Evolutionary conservation across 768 basidiomycete species (phyloP), one percentile per base, ranked within the genome.

Genomic region (Termitomyces sp.): DNA sequence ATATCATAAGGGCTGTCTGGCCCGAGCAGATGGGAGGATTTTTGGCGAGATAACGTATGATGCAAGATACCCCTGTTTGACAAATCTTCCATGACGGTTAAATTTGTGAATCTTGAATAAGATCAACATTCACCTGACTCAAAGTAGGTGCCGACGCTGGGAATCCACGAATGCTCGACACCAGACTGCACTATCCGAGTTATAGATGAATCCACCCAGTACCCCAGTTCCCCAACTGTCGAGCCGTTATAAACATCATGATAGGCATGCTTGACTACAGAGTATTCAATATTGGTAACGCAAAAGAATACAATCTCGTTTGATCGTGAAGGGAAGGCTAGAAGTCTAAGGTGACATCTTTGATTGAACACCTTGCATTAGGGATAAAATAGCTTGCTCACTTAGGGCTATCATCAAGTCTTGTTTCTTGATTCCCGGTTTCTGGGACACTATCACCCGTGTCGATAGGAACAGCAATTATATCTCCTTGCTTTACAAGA

Each of bases 111-210:
- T 49, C 32, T 53, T 4, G n/a, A 14, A 28, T 9, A 47, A 32
- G 7, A 47, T 10, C 9, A 1, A 30, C 46, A 40, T 7, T 59
- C 68, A 89, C 90, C 74, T 58, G 83, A 67, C 33, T 77, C 75
- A 28, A 81, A 65, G 67, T 83, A 88, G 4, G 68, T 69, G 32
- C 72, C 72, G 5, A 77, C 71, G 67, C 83, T 80, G 30, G 84
- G 88, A 41, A 87, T 78, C 58, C 80, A 77, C 7, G 76, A 77
- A 61, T 89, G 82, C 65, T 93, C 92, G 7, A 91, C 66, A 0
- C 96, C 95, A 0, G 85, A 79, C 70, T 95, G 91, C 8, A 90
- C 71, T 66, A 98, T 83, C 55, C 85, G 84, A 20, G 96, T 96
- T 7, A 79, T 68, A 1, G 77, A 69, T 1, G 86, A 73, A 65